Conservation (phyloP, 2,329 filamentous ascomycete genomes). For the Fusarium bulbicola region DNA sequence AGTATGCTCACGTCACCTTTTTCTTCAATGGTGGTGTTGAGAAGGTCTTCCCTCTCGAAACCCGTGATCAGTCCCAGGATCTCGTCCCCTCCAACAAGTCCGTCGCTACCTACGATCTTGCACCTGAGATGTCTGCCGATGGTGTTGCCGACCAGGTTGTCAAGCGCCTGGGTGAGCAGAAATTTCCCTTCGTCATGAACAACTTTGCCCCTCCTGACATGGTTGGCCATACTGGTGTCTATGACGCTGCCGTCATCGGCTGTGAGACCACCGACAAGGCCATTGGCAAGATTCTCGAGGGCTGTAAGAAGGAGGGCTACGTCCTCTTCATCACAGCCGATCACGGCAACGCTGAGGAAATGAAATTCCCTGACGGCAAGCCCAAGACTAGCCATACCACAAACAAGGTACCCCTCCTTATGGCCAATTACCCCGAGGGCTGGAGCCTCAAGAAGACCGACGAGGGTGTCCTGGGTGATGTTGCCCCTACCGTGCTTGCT, state of each 20-base stretch:
- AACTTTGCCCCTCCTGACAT: slow-evolving; percentile 99
- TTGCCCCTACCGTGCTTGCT: slow-evolving; percentile 91
- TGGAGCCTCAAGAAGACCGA: slow-evolving; percentile 82
- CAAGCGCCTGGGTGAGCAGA: slow-evolving; percentile 84
- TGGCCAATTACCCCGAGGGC: slow-evolving; percentile 93
- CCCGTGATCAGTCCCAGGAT: slow-evolving; percentile 82
- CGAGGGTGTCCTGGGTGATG: slow-evolving; percentile 92
- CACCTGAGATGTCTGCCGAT: slow-evolving; percentile 95
- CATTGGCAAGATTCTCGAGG: slow-evolving; percentile 91
- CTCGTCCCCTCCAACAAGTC: slow-evolving; percentile 87
- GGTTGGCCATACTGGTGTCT: slow-evolving; percentile 98
- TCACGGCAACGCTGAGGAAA: slow-evolving; percentile 98
- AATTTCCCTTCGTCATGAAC: slow-evolving; percentile 99
- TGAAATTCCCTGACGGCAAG: slow-evolving; percentile 94
- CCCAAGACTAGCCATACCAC: slow-evolving; percentile 98
- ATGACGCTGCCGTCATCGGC: slow-evolving; percentile 89
- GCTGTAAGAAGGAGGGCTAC: slow-evolving; percentile 93
- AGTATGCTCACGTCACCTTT: slow-evolving; percentile 99
- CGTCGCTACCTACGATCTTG: slow-evolving; percentile 92
- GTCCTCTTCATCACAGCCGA: slow-evolving; percentile 95
- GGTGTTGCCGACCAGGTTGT: slow-evolving; percentile 88
- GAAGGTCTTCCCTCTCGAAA: slow-evolving; percentile 92
- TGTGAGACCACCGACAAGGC: slow-evolving; percentile 90
- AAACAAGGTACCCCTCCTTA: slow-evolving; percentile 97
- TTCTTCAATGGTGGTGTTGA: slow-evolving; percentile 99